Conservation (phyloP, 768 basidiomycete genomes). For the Lactarius vividus region DNA sequence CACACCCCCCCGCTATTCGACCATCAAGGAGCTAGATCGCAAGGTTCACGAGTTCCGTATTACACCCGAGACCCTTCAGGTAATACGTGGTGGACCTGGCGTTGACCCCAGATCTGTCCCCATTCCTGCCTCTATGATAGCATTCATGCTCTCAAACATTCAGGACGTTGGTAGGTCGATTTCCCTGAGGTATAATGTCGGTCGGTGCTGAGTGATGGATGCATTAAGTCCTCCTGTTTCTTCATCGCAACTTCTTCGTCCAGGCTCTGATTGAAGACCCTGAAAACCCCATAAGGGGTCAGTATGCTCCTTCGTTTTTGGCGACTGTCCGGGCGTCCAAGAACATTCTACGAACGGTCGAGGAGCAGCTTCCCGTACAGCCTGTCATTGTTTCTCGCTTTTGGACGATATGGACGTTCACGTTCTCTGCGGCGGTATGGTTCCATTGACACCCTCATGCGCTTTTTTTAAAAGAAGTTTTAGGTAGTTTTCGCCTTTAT, state of each 20-base stretch:
- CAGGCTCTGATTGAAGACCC: slow-evolving; percentile 52
- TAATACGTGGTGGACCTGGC: slow-evolving; percentile 34
- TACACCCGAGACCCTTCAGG: slow-evolving; percentile 43
- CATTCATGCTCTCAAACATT: slow-evolving; percentile 38
- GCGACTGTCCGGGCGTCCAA: slow-evolving; percentile 53
- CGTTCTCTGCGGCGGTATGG: slow-evolving; percentile 54
- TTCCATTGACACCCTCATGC: slow-evolving; percentile 43
- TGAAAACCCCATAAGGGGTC: slow-evolving; percentile 46
- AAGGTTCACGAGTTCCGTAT: slow-evolving; percentile 64
- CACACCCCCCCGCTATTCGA: slow-evolving; percentile 56
- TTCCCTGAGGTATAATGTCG: slow-evolving; percentile 40
- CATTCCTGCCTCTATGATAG: slow-evolving; percentile 38
- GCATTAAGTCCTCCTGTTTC: slow-evolving; percentile 47
- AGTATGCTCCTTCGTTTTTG: slow-evolving; percentile 49
- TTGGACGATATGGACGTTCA: slow-evolving; percentile 58
- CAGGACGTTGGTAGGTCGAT: slow-evolving; percentile 37
- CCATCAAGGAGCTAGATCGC: slow-evolving; percentile 47
- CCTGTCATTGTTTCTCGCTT: slow-evolving; percentile 49
- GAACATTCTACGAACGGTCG: slow-evolving; percentile 43
- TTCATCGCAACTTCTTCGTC: slow-evolving; percentile 58
- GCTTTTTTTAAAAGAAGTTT: neutral
- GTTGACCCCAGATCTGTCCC: slow-evolving; percentile 29
- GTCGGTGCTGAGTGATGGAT: neutral
- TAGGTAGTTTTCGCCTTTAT: slow-evolving; percentile 80
- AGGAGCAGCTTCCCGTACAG: slow-evolving; percentile 42